Base-by-base conservation (phyloP, 352 stramenopile species). In the Thalassiosira gravida region DNA sequence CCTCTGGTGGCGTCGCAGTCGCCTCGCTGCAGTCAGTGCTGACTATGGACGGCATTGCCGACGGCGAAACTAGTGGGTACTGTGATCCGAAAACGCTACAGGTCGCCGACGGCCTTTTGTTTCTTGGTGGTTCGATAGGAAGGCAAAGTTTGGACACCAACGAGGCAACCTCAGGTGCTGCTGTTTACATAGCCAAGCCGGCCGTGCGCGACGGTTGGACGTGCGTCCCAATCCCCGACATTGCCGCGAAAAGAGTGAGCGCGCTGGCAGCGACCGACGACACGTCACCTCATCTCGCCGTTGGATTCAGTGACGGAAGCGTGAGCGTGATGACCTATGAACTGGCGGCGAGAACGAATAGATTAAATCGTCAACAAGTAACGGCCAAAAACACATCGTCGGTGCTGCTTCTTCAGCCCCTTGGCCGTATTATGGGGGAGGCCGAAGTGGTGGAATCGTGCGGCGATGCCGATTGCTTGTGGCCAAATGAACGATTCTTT, bases 111-210 rank as follows among this genome's bases (percentile, higher is more conserved):
- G 82, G 82, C n/a, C 80, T 92, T 32, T 37, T 93, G 13, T 94
- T 94, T 80, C 77, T 94, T 9, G 82, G 80, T 50, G 89, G 89
- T 42, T 57, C 67, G 0, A 73, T 73, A 1, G 37, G 44, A 8
- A 80, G 83, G 52, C 47, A 62, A 18, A 49, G 62, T 9, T 16
- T 50, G 37, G 59, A 71, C 27, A 42, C 56, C 52, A 42, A 25
- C 13, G 14, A 61, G 7, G n/a, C 18, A 18, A 67, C 29, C 58
- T 61, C 30, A 13, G 77, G 66, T 35, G 81, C 89, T 49, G 85
- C 74, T 63, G 77, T 94, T 20, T 91, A 91, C 57, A 77, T 92
- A 30, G 83, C 74, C 18, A 92, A 91, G 58, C 87, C 89, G 37
- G 75, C 79, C 44, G 79, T 89, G 1, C 66, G 77, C 35, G 78